These are phyloP conservation scores for Thozetella sp. DNA, from an alignment of 495 filamentous ascomycete species.

Conservation along the genomic window DNA sequence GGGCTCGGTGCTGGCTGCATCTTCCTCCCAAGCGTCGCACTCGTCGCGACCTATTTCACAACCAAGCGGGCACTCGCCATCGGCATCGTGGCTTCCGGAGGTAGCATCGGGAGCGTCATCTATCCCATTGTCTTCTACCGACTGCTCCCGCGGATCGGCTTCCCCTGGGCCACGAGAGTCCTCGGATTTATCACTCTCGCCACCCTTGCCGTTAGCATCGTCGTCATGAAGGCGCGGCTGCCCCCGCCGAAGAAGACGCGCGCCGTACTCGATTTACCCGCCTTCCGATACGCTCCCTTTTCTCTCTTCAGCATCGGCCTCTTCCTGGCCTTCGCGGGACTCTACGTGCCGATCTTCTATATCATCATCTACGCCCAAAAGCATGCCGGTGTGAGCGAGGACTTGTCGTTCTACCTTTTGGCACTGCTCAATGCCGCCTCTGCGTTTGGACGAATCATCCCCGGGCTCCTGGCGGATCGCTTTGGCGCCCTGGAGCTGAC, in stretches of 20 bases:
- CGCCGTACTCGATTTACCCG: slow-evolving; percentile 16
- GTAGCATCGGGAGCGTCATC: slow-evolving; percentile 61
- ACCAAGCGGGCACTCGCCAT: slow-evolving; percentile 64
- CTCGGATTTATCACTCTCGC: slow-evolving; percentile 58
- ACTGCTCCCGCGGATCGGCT: slow-evolving; percentile 57
- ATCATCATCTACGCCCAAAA: slow-evolving; percentile 1
- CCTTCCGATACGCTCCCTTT: slow-evolving; percentile 38
- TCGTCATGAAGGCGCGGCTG: slow-evolving; percentile 24
- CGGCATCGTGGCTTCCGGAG: slow-evolving; percentile 60
- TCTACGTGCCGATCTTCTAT: slow-evolving; percentile 39
- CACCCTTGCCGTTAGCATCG: slow-evolving; percentile 43
- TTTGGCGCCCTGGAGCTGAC: slow-evolving; percentile 64
- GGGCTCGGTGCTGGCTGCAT: slow-evolving; percentile 70
- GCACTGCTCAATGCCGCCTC: slow-evolving; percentile 55
- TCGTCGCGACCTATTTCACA: slow-evolving; percentile 72
- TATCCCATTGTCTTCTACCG: slow-evolving; percentile 56
- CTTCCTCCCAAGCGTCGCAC: slow-evolving; percentile 64
- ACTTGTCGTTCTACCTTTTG: not conserved
- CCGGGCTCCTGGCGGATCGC: slow-evolving; percentile 61
- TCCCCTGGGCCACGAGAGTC: slow-evolving; percentile 59
- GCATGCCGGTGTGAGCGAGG: not conserved
- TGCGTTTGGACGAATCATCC: slow-evolving; percentile 64
- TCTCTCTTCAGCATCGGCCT: slow-evolving; percentile 55
- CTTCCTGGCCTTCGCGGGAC: slow-evolving; percentile 43
- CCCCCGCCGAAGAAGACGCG: slow-evolving; percentile 10